phyloP scores from a whole-genome alignment of 305 asterid species.

The Fraxinus baroniana region DNA sequence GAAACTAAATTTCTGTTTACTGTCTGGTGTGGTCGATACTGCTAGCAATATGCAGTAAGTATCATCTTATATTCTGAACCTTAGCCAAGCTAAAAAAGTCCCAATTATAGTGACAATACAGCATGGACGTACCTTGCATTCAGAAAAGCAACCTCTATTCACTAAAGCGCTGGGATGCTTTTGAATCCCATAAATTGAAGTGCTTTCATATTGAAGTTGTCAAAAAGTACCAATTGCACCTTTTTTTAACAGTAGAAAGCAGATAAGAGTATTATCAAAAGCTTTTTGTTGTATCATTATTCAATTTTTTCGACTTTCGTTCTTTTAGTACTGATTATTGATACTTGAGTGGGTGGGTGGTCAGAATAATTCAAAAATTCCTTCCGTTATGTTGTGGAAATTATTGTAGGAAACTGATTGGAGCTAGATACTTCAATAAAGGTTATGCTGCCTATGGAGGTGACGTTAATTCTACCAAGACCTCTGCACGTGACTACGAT shows the following conservation, averaged over 20 bases:
- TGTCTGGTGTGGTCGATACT: neutral
- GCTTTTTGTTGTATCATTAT: neutral
- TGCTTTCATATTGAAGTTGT: neutral
- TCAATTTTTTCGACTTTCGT: neutral
- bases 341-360: neutral
- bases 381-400: neutral
- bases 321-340: neutral
- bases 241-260: neutral
- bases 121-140: neutral
- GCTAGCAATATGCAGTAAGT: neutral
- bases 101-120: neutral
- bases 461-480: neutral
- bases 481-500: slow-evolving; percentile 8
- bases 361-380: neutral
- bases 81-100: neutral
- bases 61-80: neutral
- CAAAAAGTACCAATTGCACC: neutral
- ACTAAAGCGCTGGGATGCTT: neutral
- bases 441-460: slow-evolving; percentile 1
- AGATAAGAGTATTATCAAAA: neutral
- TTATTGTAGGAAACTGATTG: slow-evolving; percentile 22
- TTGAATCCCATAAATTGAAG: neutral
- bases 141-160: neutral
- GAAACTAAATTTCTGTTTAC: neutral
- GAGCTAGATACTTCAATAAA: slow-evolving; percentile 23